Conservation (phyloP, 768 basidiomycete species). For the Trametes meyenii region DNA sequence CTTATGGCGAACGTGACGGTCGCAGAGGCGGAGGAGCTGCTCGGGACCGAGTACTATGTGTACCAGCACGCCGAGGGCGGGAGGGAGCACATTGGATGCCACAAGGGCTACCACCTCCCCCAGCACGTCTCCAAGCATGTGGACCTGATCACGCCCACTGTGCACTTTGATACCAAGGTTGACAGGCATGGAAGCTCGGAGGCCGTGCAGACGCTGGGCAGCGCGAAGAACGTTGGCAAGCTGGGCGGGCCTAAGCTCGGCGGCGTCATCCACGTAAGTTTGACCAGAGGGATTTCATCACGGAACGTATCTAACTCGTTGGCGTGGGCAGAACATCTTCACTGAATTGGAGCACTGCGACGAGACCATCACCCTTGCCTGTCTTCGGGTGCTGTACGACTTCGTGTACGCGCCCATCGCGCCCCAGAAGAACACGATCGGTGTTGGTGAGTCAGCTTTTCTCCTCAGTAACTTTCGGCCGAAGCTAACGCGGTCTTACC, state of each 20-base stretch:
- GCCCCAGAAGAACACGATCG: conserved; percentile 34
- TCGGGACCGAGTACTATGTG: conserved; percentile 55
- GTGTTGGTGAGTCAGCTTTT: conserved; percentile 30
- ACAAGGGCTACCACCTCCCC: conserved; percentile 65
- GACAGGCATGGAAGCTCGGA: conserved; percentile 36
- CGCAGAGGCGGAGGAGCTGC: conserved; percentile 46
- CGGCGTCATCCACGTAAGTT: conserved; percentile 2
- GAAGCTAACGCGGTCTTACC: not conserved
- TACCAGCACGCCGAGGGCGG: conserved; percentile 57
- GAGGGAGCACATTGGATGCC: conserved; percentile 58
- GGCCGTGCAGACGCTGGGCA: conserved; percentile 3
- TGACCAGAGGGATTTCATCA: not conserved
- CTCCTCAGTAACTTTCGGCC: not conserved
- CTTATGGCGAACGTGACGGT: conserved; percentile 44
- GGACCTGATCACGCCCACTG: conserved; percentile 72
- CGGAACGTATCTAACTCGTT: not conserved
- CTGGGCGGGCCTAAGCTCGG: not conserved
- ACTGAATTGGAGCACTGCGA: conserved; percentile 31
- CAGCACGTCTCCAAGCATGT: conserved; percentile 57
- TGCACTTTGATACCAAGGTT: conserved; percentile 54
- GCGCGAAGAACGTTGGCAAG: conserved; percentile 15
- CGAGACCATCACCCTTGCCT: conserved; percentile 33
- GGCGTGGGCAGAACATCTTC: conserved; percentile 9
- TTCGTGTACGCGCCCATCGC: conserved; percentile 31
- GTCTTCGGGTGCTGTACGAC: conserved; percentile 37